A percentile compares a stretch with the other conserved stretches of the same genome.
phyloP scores from a whole-genome alignment of 1,139 yeast genomes.

The Protomyces gravidus region DNA sequence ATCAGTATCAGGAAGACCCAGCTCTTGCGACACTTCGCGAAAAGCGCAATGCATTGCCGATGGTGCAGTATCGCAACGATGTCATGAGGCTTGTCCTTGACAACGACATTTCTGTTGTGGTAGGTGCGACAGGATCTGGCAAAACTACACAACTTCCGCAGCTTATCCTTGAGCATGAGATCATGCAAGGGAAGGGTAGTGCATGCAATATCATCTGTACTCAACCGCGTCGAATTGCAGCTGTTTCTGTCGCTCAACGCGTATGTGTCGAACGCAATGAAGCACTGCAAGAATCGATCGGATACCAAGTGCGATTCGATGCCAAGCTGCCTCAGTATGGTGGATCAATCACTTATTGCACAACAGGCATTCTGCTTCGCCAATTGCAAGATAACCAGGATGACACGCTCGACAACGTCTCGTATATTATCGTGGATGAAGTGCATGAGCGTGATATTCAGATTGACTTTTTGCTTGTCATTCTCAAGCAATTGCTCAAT shows the following conservation, averaged over 20 bases:
- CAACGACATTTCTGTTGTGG: constrained; percentile 79
- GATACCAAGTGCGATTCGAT: constrained; percentile 78
- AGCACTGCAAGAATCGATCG: constrained; percentile 62
- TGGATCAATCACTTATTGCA: constrained; percentile 68
- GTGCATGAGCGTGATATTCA: constrained; percentile 82
- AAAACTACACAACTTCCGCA: constrained; percentile 97
- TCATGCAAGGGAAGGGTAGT: constrained; percentile 49
- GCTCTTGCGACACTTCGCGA: constrained; percentile 28
- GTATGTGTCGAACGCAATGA: constrained; percentile 53
- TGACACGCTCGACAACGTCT: constrained; percentile 52
- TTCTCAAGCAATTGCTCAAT: constrained; percentile 52
- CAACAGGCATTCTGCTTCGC: constrained; percentile 74
- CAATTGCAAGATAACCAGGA: constrained; percentile 52
- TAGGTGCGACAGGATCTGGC: constrained; percentile 98
- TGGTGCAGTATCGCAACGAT: constrained; percentile 29
- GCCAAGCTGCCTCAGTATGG: constrained; percentile 58
- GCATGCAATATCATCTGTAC: constrained; percentile 60
- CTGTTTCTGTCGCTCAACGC: constrained; percentile 63
- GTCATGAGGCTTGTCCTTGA: constrained; percentile 32
- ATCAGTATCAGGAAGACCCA: constrained; percentile 22
- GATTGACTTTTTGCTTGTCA: constrained; percentile 66
- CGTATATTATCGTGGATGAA: constrained; percentile 72
- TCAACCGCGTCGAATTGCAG: constrained; percentile 72
- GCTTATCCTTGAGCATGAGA: constrained; percentile 58
- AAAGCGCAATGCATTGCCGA: constrained; percentile 32